Base-by-base conservation (phyloP, 2,329 filamentous ascomycete genomes). In the Hypoxylon sp. region DNA sequence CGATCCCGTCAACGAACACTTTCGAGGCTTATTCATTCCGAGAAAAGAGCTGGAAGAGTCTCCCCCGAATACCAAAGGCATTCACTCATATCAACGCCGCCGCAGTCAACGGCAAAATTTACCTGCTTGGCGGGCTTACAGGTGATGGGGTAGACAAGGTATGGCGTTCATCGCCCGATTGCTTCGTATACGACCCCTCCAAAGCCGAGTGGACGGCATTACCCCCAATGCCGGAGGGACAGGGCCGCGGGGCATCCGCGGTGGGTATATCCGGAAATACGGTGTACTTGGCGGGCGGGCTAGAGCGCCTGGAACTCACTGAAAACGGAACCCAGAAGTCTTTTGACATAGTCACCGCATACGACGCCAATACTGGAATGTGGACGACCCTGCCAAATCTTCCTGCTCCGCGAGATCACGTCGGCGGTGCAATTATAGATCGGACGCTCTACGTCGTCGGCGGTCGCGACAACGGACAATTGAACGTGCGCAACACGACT, bases 221-320 rank as follows among this genome's bases (percentile, higher is more conserved):
- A 1, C 51, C 67, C 0, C 47, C 72, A 0, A 70, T 81, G 42
- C 79, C 80, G 0, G 54, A 70, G 0, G 77, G 75, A 0, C 65
- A 72, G 0, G 70, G 74, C 47, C 67, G 73, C 14, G 82, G 81
- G 0, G 79, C 77, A 55, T 77, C 81, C 0, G 74, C 76, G 0
- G 60, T 81, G 0, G 78, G 76, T 1, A 77, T 81, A 0, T 60
- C 75, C 5, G 74, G 71, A 1, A 62, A 71, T 2, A 76, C 63
- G 0, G 76, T 83, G 3, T 80, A 78, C 54, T 72, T 83, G 1
- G 81, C 79, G 1, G 81, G 82, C 2, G 82, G 82, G 0, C 73
- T 82, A 70, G 37, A 52, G 19, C 2, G 68, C 61, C 26, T 68
- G 66, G 10, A 77, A 78, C 56, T 76, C 73, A 11, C 73, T 74